Evolutionary conservation across 1,284 basidiomycete genomes (phyloP).

Genomic region (Sanghuangporus sanghuang): DNA sequence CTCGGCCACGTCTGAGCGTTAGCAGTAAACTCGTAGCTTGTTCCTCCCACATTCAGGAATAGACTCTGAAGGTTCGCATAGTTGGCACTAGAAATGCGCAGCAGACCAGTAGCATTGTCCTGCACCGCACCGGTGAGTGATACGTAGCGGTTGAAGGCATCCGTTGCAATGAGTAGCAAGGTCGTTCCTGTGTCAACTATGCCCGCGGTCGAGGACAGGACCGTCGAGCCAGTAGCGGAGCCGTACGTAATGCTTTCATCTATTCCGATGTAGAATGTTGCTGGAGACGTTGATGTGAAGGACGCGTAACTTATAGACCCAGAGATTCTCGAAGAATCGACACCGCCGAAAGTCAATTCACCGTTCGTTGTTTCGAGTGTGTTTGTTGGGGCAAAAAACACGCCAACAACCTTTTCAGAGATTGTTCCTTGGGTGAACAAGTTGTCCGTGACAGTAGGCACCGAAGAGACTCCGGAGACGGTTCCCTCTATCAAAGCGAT

Average conservation of each 20-base stretch:
- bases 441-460: constrained; percentile 25
- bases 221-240: constrained; percentile 3
- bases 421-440: constrained; percentile 21
- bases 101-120: constrained; percentile 19
- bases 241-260: constrained; percentile 29
- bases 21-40: constrained; percentile 18
- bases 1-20: constrained; percentile 21
- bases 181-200: constrained; percentile 24
- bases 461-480: constrained; percentile 11
- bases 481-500: constrained; percentile 9
- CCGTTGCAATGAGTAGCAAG: constrained; percentile 17
- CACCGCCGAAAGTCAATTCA: constrained; percentile 23
- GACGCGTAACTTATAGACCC: constrained; percentile 13
- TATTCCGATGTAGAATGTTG: constrained; percentile 31
- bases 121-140: constrained; percentile 14
- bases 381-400: constrained; percentile 23
- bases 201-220: constrained; percentile 21
- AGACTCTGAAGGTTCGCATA: constrained; percentile 18
- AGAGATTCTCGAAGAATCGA: constrained; percentile 21
- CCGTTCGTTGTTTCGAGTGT: constrained; percentile 19
- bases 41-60: constrained; percentile 18
- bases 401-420: constrained; percentile 20
- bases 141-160: constrained; percentile 19
- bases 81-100: constrained; percentile 13
- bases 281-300: constrained; percentile 22